These are phyloP conservation scores for Blastomyces silverae DNA, from an alignment of 2,329 filamentous ascomycete genomes.

Conservation along the genomic window DNA sequence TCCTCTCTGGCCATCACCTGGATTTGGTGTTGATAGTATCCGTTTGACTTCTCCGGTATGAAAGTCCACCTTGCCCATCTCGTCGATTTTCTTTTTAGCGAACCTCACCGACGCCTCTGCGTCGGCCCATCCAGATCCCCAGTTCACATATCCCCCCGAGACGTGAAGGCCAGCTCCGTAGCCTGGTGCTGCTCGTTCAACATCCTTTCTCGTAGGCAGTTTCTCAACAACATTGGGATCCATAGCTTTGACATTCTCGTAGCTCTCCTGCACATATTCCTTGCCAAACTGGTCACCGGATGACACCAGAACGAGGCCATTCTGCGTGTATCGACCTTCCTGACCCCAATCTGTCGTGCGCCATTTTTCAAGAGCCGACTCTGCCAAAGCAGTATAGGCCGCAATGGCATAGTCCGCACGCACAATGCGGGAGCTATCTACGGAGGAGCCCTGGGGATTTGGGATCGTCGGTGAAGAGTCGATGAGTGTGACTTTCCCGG, in stretches of 20 bases:
- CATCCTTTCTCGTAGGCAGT: slow-evolving; percentile 31
- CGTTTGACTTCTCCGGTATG: slow-evolving; percentile 33
- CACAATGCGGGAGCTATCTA: slow-evolving; percentile 57
- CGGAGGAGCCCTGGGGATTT: slow-evolving; percentile 52
- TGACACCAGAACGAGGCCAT: slow-evolving; percentile 39
- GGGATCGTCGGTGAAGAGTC: slow-evolving; percentile 52
- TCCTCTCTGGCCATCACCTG: slow-evolving; percentile 4
- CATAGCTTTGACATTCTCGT: slow-evolving; percentile 36
- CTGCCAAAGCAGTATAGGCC: slow-evolving; percentile 67
- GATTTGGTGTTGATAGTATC: slow-evolving; percentile 27
- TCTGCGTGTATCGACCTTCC: slow-evolving; percentile 41
- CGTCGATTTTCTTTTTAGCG: slow-evolving; percentile 34
- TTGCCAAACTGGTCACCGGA: slow-evolving; percentile 29
- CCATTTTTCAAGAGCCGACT: slow-evolving; percentile 63
- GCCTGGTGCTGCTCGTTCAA: slow-evolving; percentile 32
- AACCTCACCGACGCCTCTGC: slow-evolving; percentile 39
- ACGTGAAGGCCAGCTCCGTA: slow-evolving; percentile 33
- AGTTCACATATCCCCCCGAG: slow-evolving; percentile 42
- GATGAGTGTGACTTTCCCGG: slow-evolving; percentile 51
- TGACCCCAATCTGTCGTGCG: slow-evolving; percentile 43
- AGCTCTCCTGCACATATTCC: slow-evolving; percentile 37
- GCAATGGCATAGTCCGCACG: slow-evolving; percentile 73
- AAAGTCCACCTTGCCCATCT: slow-evolving; percentile 34
- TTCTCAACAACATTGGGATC: slow-evolving; percentile 31
- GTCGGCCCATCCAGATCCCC: slow-evolving; percentile 43